phyloP scores from a whole-genome alignment of 1,284 basidiomycete species.

The Sutorius eximius region DNA sequence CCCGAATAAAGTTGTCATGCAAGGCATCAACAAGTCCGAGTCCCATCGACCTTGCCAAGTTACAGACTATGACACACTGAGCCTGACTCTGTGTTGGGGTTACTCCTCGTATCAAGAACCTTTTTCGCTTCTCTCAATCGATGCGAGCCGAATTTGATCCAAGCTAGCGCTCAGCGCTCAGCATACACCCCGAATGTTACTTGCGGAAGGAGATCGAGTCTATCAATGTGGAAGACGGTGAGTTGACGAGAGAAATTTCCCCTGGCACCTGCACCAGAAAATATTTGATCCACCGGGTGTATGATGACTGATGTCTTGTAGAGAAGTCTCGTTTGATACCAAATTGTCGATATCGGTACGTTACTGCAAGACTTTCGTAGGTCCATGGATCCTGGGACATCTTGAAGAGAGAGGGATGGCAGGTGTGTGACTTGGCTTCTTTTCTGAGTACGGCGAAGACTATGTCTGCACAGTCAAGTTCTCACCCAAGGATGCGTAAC shows the following conservation, averaged over 20 bases:
- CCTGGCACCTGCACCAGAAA: background rate
- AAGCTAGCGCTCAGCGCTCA: conserved; percentile 9
- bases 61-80: background rate
- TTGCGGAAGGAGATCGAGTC: background rate
- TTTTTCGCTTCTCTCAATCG: background rate
- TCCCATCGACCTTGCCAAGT: background rate
- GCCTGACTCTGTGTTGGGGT: background rate
- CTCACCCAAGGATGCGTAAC: too few relatives aligned
- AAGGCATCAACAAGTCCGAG: background rate
- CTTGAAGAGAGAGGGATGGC: background rate
- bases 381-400: background rate
- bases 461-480: too few relatives aligned
- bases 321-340: background rate
- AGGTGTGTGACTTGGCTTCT: too few relatives aligned
- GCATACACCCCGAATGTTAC: background rate
- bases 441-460: too few relatives aligned
- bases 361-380: background rate
- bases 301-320: background rate
- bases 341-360: background rate
- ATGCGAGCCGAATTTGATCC: background rate
- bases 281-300: background rate
- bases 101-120: background rate
- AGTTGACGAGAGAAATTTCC: background rate
- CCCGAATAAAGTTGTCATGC: background rate
- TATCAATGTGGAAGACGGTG: background rate